phyloP scores from a whole-genome alignment of 2,329 filamentous ascomycete species.

The Blastomyces gilchristii region DNA sequence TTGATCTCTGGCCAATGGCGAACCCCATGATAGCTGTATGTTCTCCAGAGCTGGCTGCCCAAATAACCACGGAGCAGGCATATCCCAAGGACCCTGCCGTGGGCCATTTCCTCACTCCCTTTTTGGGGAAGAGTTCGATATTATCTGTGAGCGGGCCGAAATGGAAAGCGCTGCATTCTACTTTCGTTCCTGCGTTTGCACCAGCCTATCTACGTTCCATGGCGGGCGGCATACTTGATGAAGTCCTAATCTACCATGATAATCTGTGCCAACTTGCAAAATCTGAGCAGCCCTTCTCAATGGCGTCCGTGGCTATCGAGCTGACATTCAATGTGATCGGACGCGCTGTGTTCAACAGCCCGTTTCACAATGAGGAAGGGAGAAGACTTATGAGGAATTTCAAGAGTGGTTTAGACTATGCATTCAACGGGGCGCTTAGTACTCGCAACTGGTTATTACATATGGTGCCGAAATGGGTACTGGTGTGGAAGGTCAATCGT shows the following conservation, averaged over 20 bases:
- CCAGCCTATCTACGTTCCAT: slow-evolving; percentile 23
- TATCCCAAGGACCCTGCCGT: slow-evolving; percentile 28
- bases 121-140: slow-evolving; percentile 25
- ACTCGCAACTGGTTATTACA: slow-evolving; percentile 14
- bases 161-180: slow-evolving; percentile 36
- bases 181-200: slow-evolving; percentile 33
- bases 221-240: slow-evolving; percentile 25
- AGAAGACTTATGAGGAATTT: slow-evolving; percentile 10
- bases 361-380: slow-evolving; percentile 27
- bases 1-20: slow-evolving; percentile 34
- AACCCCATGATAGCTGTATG: slow-evolving; percentile 29
- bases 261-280: slow-evolving; percentile 28
- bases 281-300: slow-evolving; percentile 6
- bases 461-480: slow-evolving; percentile 11
- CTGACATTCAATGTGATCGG: slow-evolving; percentile 19
- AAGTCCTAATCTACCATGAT: slow-evolving; percentile 24
- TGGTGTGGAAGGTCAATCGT: slow-evolving; percentile 14
- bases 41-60: slow-evolving; percentile 31
- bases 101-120: slow-evolving; percentile 21
- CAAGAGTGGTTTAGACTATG: slow-evolving; percentile 13
- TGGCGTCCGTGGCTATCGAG: slow-evolving; percentile 11
- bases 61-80: slow-evolving; percentile 30
- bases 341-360: slow-evolving; percentile 20
- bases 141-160: slow-evolving; percentile 30
- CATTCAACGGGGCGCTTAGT: slow-evolving; percentile 18